A percentile compares a stretch with the other conserved stretches of the same genome.
These are phyloP conservation scores for Ceratobasidium theobromae DNA, from an alignment of 1,284 basidiomycete species.

Conservation along the genomic window DNA sequence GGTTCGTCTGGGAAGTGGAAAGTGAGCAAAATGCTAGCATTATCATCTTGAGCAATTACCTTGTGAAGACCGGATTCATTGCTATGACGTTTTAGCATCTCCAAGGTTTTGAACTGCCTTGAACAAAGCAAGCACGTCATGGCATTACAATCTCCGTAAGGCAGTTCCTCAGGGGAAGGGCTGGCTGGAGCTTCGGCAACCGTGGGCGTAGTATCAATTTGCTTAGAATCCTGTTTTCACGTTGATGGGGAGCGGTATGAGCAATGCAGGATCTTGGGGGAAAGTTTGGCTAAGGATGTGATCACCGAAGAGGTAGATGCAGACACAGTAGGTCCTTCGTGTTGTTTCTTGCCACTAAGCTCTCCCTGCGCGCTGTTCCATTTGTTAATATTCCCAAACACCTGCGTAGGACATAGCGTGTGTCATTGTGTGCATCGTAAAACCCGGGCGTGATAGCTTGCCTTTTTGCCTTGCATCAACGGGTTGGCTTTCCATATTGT, in stretches of 20 bases:
- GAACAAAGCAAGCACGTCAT: slow-evolving; percentile 86
- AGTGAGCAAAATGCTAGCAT: not conserved
- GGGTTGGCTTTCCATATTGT: slow-evolving; percentile 67
- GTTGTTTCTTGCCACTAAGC: slow-evolving; percentile 52
- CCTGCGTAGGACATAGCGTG: slow-evolving; percentile 51
- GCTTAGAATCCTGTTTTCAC: slow-evolving; percentile 26
- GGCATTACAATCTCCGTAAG: slow-evolving; percentile 47
- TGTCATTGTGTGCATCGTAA: not conserved
- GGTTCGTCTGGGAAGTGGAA: slow-evolving; percentile 67
- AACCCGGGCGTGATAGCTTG: no score
- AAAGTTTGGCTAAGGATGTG: slow-evolving; percentile 38
- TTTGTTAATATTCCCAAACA: slow-evolving; percentile 85
- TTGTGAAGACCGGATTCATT: slow-evolving; percentile 91
- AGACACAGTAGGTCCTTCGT: slow-evolving; percentile 39
- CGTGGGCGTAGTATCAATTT: slow-evolving; percentile 1
- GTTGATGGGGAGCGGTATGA: slow-evolving; percentile 14
- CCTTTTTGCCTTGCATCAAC: slow-evolving; percentile 87
- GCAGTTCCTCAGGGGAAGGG: slow-evolving; percentile 31
- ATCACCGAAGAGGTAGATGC: slow-evolving; percentile 46
- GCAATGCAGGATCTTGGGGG: slow-evolving; percentile 16
- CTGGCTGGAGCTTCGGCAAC: not conserved
- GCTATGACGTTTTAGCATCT: slow-evolving; percentile 83
- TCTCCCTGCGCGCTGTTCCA: slow-evolving; percentile 94
- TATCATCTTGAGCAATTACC: slow-evolving; percentile 46
- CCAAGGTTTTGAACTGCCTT: slow-evolving; percentile 84